Evolutionary conservation across 106 monocot species (phyloP), one percentile per base, ranked within the genome.

Genomic region (Acanthochlamys bracteata): DNA sequence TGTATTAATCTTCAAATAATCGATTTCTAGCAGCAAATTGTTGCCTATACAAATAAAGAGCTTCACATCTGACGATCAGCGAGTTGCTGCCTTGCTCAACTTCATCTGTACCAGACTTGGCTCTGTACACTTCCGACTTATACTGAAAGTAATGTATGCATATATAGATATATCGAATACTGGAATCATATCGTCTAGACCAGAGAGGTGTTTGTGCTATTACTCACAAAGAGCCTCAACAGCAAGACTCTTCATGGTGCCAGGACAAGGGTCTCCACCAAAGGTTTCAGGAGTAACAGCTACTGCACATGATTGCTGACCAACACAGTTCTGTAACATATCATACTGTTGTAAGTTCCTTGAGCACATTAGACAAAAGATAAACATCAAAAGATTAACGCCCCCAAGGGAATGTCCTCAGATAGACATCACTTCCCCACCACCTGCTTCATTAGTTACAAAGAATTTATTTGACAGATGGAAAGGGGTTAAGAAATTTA

Each of bases 211-310:
- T 8, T 19, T 19, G 19, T 16, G 19, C 12, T 54, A 54, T 78
- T 58, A 80, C 54, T 67, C 53, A 42, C 88, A 83, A 2, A 81
- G 57, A 7, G 78, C 83, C 64, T 88, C 78, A 14, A 88, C 84
- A 20, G 84, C 53, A 21, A 84, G 64, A 53, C 64, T 78, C 77
- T 84, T 89, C 84, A 81, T 78, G 27, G 64, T 74, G 55, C 83
- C 80, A 10, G 83, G 76, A 58, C 87, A 88, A 19, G 80, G 87
- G 49, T 88, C 87, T 70, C 80, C 83, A 7, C 87, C 87, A 60
- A 88, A 88, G 4, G 75, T 71, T 45, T 72, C 68, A 41, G 80
- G 63, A 68, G 66, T 59, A 20, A 83, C 83, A 11, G 25, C 67
- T 2, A 80, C 83, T 4, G 83, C 33, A 41, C 87, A 88, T 7